Base-by-base conservation (phyloP, 1,284 basidiomycete genomes). In the Phylloporus sp. region DNA sequence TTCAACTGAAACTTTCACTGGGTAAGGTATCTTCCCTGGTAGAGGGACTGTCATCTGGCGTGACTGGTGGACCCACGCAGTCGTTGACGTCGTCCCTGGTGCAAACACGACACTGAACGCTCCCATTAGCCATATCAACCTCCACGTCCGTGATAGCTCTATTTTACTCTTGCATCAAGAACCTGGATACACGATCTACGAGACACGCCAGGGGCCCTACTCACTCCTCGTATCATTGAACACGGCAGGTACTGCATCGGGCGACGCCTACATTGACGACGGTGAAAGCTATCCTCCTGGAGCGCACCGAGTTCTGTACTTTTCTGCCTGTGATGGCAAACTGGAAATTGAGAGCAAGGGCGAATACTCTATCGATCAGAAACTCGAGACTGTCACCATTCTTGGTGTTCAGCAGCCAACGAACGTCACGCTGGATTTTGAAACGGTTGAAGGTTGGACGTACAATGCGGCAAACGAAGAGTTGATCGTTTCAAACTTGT, bases 61-160 rank as follows among this genome's bases (percentile, higher is more conserved):
- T 64, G 92, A 94, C 78, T 93, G 91, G 87, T 93, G 89, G 80
- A 92, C 89, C 0, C 90, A 92, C 73, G 81, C 85, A 45, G 82
- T 82, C 52, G 84, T 87, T 53, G 80, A 79, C 68, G 79, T 74
- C 11, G 75, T 75, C 10, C 29, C 74, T 5, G 80, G 81, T 39
- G 73, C 66, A 19, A 82, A 82, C 71, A 83, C 83, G 0, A 83
- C 82, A 0, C 75, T 90, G 41, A 64, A 80, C 82, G 61, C 86
- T 82, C 77, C 91, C 1, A 85, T 94, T 2, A 85, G 88, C 5
- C 85, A 91, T 73, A 93, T 94, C 77, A 88, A 88, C 62, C 87
- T 93, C 19, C 91, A 93, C 75, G 77, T 89, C 62, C 83, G 87
- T 19, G 82, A 82, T 20, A 84, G 84, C 17, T 78, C 83, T 2